Evolutionary conservation across 768 basidiomycete species (phyloP).

Genomic region (Boletus vinaceobasis): DNA sequence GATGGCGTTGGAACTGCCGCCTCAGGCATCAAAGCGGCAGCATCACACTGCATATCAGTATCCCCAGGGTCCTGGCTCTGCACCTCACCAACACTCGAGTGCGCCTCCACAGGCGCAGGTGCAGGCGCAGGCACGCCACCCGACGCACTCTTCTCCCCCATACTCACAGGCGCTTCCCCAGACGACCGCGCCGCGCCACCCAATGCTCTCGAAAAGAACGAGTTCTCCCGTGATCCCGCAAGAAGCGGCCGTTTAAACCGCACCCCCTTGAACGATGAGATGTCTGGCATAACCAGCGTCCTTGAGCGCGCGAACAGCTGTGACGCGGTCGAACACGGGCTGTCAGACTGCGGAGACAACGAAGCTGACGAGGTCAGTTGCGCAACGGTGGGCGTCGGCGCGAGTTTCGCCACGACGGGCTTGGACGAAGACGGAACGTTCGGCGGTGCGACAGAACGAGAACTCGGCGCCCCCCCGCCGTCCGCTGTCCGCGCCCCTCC

Average conservation of each 20-base stretch:
- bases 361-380: not conserved
- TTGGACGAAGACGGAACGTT: not conserved
- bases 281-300: constrained; percentile 20
- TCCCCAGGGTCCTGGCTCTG: not conserved
- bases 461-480: not conserved
- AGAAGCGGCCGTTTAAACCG: constrained; percentile 19
- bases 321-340: not conserved
- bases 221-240: constrained; percentile 6
- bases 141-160: not conserved
- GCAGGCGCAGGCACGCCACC: not conserved
- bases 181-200: not conserved
- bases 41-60: constrained; percentile 6
- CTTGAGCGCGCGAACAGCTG: not conserved
- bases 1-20: not conserved
- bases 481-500: not conserved
- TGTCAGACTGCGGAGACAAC: not conserved
- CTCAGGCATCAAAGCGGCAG: not conserved
- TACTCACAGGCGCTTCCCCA: not conserved
- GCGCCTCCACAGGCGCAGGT: not conserved
- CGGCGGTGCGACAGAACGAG: not conserved
- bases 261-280: constrained; percentile 20
- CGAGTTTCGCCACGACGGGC: not conserved
- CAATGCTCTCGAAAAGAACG: constrained; percentile 28
- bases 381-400: not conserved
- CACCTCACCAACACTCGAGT: not conserved